Conservation (phyloP, 257 asterid species). For the Vinca minor region DNA sequence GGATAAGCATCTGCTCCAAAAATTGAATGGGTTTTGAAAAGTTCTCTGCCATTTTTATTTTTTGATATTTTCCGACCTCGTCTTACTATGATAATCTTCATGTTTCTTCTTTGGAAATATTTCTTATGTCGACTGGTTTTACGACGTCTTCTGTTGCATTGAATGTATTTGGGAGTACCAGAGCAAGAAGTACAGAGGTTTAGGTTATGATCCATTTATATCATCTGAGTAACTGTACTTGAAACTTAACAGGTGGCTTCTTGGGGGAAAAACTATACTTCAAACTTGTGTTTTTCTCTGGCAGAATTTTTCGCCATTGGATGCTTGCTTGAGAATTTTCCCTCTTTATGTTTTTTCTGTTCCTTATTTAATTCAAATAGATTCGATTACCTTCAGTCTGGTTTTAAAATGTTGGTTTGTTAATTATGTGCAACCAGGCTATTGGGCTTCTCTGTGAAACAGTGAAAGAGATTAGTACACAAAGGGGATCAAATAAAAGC, state of each 20-base stretch:
- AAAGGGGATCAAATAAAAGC: constrained; percentile 35
- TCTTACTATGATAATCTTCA: neutral
- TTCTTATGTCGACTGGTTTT: neutral
- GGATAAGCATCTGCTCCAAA: too few relatives aligned
- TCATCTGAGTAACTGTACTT: neutral
- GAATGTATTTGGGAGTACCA: neutral
- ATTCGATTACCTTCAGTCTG: neutral
- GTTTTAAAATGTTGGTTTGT: constrained; percentile 1
- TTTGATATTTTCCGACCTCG: neutral
- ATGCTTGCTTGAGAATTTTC: neutral
- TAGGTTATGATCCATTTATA: too few relatives aligned
- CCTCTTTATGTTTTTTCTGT: neutral
- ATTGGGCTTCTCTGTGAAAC: constrained; percentile 69
- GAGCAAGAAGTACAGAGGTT: too few relatives aligned
- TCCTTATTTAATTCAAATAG: neutral
- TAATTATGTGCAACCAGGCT: constrained; percentile 45
- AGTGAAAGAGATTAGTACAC: constrained; percentile 48
- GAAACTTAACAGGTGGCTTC: too few relatives aligned
- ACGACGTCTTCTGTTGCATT: neutral
- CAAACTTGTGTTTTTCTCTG: too few relatives aligned
- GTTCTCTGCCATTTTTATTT: neutral
- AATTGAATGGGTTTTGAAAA: neutral
- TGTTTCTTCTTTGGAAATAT: neutral
- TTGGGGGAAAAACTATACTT: too few relatives aligned
- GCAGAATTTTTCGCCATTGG: too few relatives aligned